Evolutionary conservation across 129 eudicot species (phyloP), one percentile per base, ranked within the genome.

Genomic region (Kitagawia praeruptora): DNA sequence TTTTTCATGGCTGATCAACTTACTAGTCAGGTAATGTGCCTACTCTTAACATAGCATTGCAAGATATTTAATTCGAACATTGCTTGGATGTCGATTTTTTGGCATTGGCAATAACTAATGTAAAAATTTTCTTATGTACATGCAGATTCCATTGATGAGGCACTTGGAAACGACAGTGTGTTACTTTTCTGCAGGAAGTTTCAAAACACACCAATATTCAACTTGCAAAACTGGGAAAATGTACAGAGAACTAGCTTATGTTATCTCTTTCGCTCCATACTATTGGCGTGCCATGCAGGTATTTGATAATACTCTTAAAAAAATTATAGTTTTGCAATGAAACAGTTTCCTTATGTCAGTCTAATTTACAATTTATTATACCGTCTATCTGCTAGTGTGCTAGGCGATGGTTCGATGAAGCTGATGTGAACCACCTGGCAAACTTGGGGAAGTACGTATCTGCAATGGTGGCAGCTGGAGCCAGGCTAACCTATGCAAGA

Each of bases 221-320:
- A 89, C 91, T 21, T 96, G 99, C 83, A 96, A 92, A 80, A 86
- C 91, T 1, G 98, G 95, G n/a, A 92, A 86, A 86, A 63, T 92
- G 67, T 96, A 92, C 76, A 88, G 93, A 38, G 97, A 96, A 82
- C 88, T 96, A 19, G 98, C 92, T 19, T 96, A 96, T 82, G 93
- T 92, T 28, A 90, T 96, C 85, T 92, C 99, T 39, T 96, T 96
- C 72, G 96, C 98, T 1, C 99, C 99, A 41, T 96, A 96, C 77
- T 96, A 92, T 70, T 96, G 99, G 99, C 97, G 99, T 58, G 99
- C 99, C 51, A 89, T 96, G 97, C 99, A 96, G 98, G 99, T 96
- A 95, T 4, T n/a, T 0, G 14, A 25, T 23, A 25, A 25, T 4
- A 9, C 69, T 9, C 42, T 67, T 10, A 5, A 66, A 31, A 12